phyloP scores from a whole-genome alignment of 208 protist genomes.

The Trichomonas gallinae region DNA sequence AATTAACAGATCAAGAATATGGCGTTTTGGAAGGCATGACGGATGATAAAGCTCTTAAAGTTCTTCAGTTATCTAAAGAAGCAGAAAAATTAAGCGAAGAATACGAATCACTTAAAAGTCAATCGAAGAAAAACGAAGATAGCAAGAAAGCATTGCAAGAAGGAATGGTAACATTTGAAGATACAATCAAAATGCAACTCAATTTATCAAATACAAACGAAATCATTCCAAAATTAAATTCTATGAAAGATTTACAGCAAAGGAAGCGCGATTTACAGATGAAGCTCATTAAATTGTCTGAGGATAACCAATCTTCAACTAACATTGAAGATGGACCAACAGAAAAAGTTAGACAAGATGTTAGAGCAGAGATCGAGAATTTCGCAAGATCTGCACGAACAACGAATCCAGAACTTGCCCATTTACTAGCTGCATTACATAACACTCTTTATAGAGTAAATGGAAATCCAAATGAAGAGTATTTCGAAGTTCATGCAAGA shows the following conservation, averaged over 20 bases:
- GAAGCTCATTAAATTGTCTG: neutral
- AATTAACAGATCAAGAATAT: neutral
- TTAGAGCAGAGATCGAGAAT: neutral
- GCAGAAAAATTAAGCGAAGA: neutral
- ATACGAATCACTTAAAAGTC: neutral
- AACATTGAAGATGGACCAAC: neutral
- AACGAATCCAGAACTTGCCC: neutral
- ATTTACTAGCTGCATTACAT: neutral
- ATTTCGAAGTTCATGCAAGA: neutral
- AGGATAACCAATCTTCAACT: neutral
- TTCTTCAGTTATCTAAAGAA: neutral
- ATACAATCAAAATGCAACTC: neutral
- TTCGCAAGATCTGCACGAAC: neutral
- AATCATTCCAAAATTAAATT: neutral
- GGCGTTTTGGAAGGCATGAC: neutral
- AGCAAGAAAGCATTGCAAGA: neutral
- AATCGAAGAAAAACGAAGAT: neutral
- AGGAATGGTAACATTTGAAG: neutral
- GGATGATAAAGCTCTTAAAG: neutral
- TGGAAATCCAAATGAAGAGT: neutral
- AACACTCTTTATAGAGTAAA: neutral
- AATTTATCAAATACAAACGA: neutral
- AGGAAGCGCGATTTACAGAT: neutral
- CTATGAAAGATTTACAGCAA: neutral
- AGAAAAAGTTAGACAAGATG: neutral